Evolutionary conservation across 2,329 filamentous ascomycete genomes (phyloP).

Genomic region (Fusarium burgessii): DNA sequence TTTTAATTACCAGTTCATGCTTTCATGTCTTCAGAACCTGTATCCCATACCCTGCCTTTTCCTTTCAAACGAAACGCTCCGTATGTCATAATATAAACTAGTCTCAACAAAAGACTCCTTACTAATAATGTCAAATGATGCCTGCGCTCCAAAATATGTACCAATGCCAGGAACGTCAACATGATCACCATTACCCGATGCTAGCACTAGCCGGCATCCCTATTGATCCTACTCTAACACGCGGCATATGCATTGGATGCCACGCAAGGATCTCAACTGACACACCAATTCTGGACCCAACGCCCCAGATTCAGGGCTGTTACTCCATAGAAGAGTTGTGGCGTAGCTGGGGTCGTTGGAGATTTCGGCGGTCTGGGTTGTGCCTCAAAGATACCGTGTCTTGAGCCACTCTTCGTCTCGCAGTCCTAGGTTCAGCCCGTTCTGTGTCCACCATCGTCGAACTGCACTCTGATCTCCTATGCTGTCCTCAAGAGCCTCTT

Average conservation of each 20-base stretch:
- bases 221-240: slow-evolving; percentile 27
- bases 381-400: slow-evolving; percentile 72
- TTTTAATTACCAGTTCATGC: background rate
- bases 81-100: slow-evolving; percentile 26
- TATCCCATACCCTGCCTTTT: slow-evolving; percentile 3
- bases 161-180: slow-evolving; percentile 28
- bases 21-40: background rate
- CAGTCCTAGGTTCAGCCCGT: slow-evolving; percentile 83
- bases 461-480: slow-evolving; percentile 80
- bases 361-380: background rate
- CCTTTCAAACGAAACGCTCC: slow-evolving; percentile 16
- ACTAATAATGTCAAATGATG: slow-evolving; percentile 25
- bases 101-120: slow-evolving; percentile 29
- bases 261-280: slow-evolving; percentile 1
- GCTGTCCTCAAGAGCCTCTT: slow-evolving; percentile 92
- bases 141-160: slow-evolving; percentile 32
- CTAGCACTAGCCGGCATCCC: slow-evolving; percentile 14
- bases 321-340: background rate
- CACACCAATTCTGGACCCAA: slow-evolving; percentile 16
- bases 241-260: slow-evolving; percentile 11
- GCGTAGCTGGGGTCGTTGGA: background rate
- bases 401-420: slow-evolving; percentile 93
- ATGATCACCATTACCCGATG: slow-evolving; percentile 34
- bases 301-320: slow-evolving; percentile 22
- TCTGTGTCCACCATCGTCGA: slow-evolving; percentile 87